These are phyloP conservation scores for Sporothrix pseudoabietina DNA, from an alignment of 2,329 filamentous ascomycete genomes.

Conservation along the genomic window DNA sequence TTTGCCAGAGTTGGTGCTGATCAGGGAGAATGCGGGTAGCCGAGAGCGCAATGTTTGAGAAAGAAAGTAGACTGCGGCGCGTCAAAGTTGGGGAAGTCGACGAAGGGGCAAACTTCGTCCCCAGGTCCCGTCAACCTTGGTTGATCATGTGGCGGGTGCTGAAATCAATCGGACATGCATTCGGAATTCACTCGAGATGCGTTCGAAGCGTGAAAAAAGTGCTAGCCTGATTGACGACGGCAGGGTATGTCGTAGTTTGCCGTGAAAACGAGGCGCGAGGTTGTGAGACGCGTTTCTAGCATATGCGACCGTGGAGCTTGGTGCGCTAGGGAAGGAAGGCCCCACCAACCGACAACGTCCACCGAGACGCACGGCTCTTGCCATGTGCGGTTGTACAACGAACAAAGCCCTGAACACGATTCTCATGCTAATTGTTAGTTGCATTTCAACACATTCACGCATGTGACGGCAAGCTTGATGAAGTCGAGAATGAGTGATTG, in stretches of 20 bases:
- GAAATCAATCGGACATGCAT: background rate
- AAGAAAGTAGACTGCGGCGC: background rate
- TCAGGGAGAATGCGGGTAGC: background rate
- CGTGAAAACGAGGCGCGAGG: background rate
- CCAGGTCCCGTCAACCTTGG: background rate
- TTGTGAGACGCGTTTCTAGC: slow-evolving; percentile 16
- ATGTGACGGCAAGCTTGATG: background rate
- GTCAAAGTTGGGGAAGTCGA: background rate
- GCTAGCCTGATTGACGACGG: background rate
- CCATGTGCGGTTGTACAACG: background rate
- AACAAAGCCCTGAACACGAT: background rate
- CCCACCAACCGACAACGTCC: background rate
- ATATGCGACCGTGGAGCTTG: background rate
- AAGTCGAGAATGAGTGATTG: background rate
- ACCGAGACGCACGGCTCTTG: background rate
- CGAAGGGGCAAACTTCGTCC: background rate
- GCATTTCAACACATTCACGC: background rate
- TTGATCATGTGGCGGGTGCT: background rate
- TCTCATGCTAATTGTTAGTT: background rate
- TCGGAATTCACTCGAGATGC: background rate
- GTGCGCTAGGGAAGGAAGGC: background rate
- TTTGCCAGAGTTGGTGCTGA: background rate
- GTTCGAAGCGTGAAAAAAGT: background rate
- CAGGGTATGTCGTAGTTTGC: background rate
- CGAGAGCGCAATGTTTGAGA: background rate